Percentiles rank a stretch among this genome's conserved stretches.
Conservation (phyloP, 805 yeast species). For the Priceomyces haplophilus region DNA sequence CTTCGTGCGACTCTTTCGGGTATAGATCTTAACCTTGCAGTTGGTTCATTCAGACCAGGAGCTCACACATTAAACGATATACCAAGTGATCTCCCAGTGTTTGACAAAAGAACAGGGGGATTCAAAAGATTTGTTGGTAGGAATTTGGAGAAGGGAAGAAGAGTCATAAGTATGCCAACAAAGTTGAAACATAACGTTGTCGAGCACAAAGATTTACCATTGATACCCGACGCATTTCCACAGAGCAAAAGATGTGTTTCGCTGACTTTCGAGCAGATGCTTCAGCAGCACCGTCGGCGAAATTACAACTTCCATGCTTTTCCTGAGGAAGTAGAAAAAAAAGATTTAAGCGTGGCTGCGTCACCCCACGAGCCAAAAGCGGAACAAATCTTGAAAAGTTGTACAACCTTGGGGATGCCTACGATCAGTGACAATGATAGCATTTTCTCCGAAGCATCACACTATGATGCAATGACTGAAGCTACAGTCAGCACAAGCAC, state of each 20-base stretch:
- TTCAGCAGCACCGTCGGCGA: background rate
- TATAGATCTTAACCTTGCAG: constrained; percentile 17
- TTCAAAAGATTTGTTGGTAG: constrained; percentile 16
- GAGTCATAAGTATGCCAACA: constrained; percentile 25
- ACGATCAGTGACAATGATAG: constrained; percentile 2
- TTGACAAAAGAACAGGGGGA: constrained; percentile 18
- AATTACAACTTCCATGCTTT: background rate
- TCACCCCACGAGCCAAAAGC: background rate
- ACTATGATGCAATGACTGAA: background rate
- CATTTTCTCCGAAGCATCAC: background rate
- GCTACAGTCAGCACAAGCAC: background rate
- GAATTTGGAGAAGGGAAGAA: constrained; percentile 3
- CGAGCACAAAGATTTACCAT: constrained; percentile 1
- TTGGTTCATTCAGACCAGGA: constrained; percentile 27
- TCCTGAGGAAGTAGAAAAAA: background rate
- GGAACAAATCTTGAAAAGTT: background rate
- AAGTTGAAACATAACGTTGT: background rate
- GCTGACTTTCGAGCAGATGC: constrained; percentile 1
- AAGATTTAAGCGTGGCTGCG: background rate
- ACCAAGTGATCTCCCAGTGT: constrained; percentile 25
- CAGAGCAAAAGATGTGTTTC: constrained; percentile 4
- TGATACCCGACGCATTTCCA: constrained; percentile 1
- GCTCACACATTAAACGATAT: constrained; percentile 23
- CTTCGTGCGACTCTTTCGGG: background rate
- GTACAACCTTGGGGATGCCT: background rate